Evolutionary conservation across 2,329 filamentous ascomycete genomes (phyloP), one percentile per base, ranked within the genome.

Genomic region (Penicillium sp.): DNA sequence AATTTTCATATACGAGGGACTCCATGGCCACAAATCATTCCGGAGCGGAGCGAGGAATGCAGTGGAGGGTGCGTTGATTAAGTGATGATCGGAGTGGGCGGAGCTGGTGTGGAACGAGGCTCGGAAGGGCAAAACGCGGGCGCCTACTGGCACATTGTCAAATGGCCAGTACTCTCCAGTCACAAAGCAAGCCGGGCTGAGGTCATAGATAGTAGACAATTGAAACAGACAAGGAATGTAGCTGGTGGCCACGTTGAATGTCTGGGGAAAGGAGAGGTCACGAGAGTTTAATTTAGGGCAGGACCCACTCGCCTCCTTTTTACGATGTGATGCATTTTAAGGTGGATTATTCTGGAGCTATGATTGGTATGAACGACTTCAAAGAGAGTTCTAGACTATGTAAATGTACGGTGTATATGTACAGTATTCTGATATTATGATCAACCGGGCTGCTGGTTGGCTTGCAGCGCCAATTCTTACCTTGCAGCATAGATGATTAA

Each of bases 81-180:
- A 57, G 43, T 42, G 51, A 43, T 44, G 53, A 53, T 31, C 37
- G 71, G 76, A 18, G 97, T 19, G 13, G 37, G 13, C 7, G 6
- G n/a, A 19, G 75, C 96, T 96, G 81, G 97, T 97, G 83, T 97
- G 97, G 83, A 97, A 96, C 77, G 96, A 2, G 93, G 91, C 3
- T 67, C 3, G 92, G 91, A 52, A 97, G 87, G 40, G 90, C 93
- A 52, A 86, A 85, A 56, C 89, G 91, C 72, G n/a, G n/a, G 97
- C 92, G 69, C 92, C 54, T 54, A 55, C 42, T 54, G 34, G 52
- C 62, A 65, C 62, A 36, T 61, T 55, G 59, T 46, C 44, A 21
- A 24, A 51, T 5, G 23, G 36, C 36, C 48, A 54, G 51, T n/a
- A 24, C 47, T 51, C 52, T 50, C 51, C 40, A 48, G 52, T 44